A percentile compares a stretch with the other conserved stretches of the same genome.
Evolutionary conservation across 116 monocot species (phyloP).

Genomic region (Dioscorea cayenensis): DNA sequence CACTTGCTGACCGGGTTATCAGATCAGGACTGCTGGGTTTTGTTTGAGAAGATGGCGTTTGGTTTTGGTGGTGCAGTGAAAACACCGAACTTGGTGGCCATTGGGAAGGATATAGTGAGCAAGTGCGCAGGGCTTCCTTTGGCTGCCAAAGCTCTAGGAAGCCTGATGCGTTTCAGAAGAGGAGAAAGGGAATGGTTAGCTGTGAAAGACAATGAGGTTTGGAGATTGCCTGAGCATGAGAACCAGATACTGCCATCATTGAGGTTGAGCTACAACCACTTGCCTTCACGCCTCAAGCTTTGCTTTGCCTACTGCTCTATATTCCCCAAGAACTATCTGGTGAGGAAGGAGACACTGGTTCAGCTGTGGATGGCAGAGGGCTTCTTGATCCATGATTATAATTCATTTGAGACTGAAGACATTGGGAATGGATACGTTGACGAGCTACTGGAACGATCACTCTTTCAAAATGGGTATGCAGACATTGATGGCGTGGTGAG

Average conservation of each 20-base stretch:
- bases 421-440: background rate
- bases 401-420: background rate
- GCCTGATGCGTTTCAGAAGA: conserved; percentile 10
- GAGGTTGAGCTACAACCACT: conserved; percentile 10
- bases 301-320: conserved; percentile 6
- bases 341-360: background rate
- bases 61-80: background rate
- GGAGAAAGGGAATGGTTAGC: background rate
- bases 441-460: background rate
- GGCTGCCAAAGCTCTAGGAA: conserved; percentile 9
- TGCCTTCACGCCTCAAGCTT: conserved; percentile 9
- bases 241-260: conserved; percentile 4
- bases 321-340: background rate
- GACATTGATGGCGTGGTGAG: background rate
- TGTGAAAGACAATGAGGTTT: conserved; percentile 6
- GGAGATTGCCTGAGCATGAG: background rate
- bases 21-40: conserved; percentile 2
- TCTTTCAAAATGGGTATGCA: background rate
- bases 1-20: conserved; percentile 1
- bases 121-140: background rate
- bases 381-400: background rate
- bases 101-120: conserved; percentile 11
- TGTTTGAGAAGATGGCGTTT: conserved; percentile 8
- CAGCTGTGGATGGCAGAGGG: conserved; percentile 12
- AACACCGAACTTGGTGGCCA: background rate